These are phyloP conservation scores for Mrakiaceae sp. DNA, from an alignment of 1,284 basidiomycete species.

Conservation along the genomic window DNA sequence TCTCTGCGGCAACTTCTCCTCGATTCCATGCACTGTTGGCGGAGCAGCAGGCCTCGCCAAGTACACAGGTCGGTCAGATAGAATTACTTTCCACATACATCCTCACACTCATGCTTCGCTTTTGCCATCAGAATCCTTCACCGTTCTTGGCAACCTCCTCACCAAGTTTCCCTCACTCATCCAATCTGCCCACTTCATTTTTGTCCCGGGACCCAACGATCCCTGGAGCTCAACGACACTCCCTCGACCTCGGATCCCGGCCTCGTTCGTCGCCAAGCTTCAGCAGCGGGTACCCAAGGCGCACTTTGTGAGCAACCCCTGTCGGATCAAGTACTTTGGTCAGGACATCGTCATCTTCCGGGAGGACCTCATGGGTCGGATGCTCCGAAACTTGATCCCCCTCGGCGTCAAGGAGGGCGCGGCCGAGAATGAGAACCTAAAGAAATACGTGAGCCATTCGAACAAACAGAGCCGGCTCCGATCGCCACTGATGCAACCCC, in stretches of 20 bases:
- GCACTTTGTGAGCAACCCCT: conserved; percentile 82
- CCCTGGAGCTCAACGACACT: conserved; percentile 64
- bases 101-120: not conserved
- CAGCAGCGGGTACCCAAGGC: conserved; percentile 60
- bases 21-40: conserved; percentile 63
- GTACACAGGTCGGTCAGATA: conserved; percentile 58
- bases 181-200: conserved; percentile 72
- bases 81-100: not conserved
- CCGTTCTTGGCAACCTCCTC: conserved; percentile 63
- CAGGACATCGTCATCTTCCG: conserved; percentile 93
- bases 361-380: conserved; percentile 85
- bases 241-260: conserved; percentile 67
- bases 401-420: conserved; percentile 62
- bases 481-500: not conserved
- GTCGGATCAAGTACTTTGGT: conserved; percentile 85
- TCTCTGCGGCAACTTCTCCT: conserved; percentile 90
- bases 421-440: conserved; percentile 57
- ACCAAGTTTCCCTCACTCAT: conserved; percentile 64
- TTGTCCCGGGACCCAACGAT: conserved; percentile 89
- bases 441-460: conserved; percentile 58
- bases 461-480: not conserved
- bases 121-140: conserved; percentile 6
- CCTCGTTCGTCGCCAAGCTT: conserved; percentile 57
- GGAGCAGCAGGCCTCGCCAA: conserved; percentile 62
- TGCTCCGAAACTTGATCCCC: conserved; percentile 74